Base-by-base conservation (phyloP, 179 eudicot species). In the Amaranthus tricolor region DNA sequence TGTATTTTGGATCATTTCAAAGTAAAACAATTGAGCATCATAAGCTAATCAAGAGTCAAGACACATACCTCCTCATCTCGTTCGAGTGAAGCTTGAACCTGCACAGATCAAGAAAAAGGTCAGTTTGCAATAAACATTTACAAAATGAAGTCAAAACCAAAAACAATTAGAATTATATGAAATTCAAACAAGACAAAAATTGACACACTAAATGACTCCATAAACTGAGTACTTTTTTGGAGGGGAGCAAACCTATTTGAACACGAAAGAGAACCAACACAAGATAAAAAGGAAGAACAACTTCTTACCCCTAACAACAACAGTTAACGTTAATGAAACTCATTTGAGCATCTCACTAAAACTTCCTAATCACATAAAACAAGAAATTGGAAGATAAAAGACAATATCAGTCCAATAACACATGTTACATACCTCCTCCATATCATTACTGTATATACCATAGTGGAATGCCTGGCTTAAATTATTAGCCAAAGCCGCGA, bases 21-120 rank as follows among this genome's bases (percentile, higher is more conserved):
- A 13, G 52, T 9, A 66, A 10, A 45, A 6, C 5, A 58, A 20
- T 55, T 66, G 64, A 74, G 72, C 69, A 68, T 61, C 31, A 31
- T 8, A 66, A 58, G 68, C 40, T 9, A 6, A 44, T 31, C 47
- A 14, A 52, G 45, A 6, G 31, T 24, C 47, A 14, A 52, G 24
- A 64, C n/a, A 56, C 71, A 74, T 85, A 94, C 98, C 98, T 94
- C 98, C 67, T 94, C 97, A 86, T 92, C 98, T 62, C 94, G 88
- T 77, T 89, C 97, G 76, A 85, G 88, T 58, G 97, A 90, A 52
- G 91, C 94, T 66, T 86, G 94, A 68, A 85, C 92, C 96, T 90
- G 93, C 80, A 83, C 24, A 54, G 61, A 82, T 52, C 54, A 57
- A 60, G 55, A 68, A 48, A 53, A 52, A 13, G 9, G 55, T 69